Percentiles rank a stretch among this genome's conserved stretches.
Evolutionary conservation across 2,329 filamentous ascomycete genomes (phyloP).

Genomic region (Ceratocystis huliohia): DNA sequence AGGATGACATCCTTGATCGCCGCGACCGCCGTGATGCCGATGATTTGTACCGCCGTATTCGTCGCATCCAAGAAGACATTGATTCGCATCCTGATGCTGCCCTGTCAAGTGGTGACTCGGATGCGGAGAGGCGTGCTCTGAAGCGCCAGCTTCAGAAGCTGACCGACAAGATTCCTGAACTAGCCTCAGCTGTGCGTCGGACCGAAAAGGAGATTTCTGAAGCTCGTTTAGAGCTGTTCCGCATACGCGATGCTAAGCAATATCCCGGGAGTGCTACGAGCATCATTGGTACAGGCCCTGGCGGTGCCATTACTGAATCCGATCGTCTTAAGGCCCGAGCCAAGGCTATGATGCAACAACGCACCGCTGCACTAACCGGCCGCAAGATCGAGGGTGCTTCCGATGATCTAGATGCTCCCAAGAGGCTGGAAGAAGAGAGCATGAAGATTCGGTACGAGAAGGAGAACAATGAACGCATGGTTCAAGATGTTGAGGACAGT

Average conservation of each 20-base stretch:
- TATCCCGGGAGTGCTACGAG: conserved; percentile 67
- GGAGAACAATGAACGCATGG: conserved; percentile 93
- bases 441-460: conserved; percentile 69
- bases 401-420: conserved; percentile 66
- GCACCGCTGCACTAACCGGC: conserved; percentile 81
- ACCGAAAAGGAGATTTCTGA: conserved; percentile 90
- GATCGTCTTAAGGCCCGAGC: conserved; percentile 90
- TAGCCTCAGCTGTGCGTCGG: conserved; percentile 82
- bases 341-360: conserved; percentile 97
- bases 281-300: conserved; percentile 85
- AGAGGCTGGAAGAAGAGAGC: conserved; percentile 79
- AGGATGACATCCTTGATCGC: conserved; percentile 83
- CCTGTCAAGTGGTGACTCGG: conserved; percentile 60
- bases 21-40: conserved; percentile 86
- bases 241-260: conserved; percentile 82
- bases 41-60: conserved; percentile 82
- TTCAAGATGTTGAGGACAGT: conserved; percentile 89
- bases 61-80: conserved; percentile 86
- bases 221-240: conserved; percentile 81
- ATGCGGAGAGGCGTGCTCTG: conserved; percentile 72
- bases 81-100: conserved; percentile 72
- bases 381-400: conserved; percentile 57
- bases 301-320: conserved; percentile 78
- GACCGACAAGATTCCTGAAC: conserved; percentile 78
- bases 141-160: conserved; percentile 81